These are phyloP conservation scores for Suillus luteus DNA, from an alignment of 768 basidiomycete genomes.

Conservation along the genomic window DNA sequence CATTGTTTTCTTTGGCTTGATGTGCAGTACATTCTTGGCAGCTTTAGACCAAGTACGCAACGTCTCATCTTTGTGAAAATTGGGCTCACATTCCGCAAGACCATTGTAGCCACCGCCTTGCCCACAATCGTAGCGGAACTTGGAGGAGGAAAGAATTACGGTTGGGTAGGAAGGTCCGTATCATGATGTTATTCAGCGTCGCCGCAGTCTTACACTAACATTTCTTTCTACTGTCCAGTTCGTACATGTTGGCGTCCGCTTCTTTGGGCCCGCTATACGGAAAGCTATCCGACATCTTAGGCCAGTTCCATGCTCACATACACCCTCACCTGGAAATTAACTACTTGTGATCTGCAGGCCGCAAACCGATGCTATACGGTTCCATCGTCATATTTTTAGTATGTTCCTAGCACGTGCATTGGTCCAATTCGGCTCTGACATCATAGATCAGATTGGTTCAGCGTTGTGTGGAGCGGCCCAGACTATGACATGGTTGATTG, in stretches of 20 bases:
- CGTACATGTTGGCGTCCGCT: constrained; percentile 46
- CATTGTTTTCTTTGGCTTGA: constrained; percentile 46
- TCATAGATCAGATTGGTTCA: constrained; percentile 33
- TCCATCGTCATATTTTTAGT: constrained; percentile 41
- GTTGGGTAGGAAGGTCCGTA: constrained; percentile 50
- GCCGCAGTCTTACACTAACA: no score
- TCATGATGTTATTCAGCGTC: neutral
- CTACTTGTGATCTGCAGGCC: constrained; percentile 24
- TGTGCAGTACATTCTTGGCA: constrained; percentile 46
- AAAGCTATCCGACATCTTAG: constrained; percentile 45
- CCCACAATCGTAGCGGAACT: constrained; percentile 51
- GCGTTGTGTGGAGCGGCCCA: constrained; percentile 47
- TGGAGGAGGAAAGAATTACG: constrained; percentile 47
- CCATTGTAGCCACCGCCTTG: constrained; percentile 50
- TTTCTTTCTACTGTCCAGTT: no score
- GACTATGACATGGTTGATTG: constrained; percentile 44
- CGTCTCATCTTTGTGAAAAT: neutral
- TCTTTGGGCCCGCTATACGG: constrained; percentile 48
- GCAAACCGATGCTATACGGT: constrained; percentile 40
- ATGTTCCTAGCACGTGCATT: constrained; percentile 10
- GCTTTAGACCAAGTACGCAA: constrained; percentile 47
- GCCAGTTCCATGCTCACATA: constrained; percentile 16
- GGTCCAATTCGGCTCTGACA: neutral
- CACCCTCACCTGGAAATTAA: constrained; percentile 5
- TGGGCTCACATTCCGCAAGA: constrained; percentile 24